phyloP scores from a whole-genome alignment of 2,329 filamentous ascomycete species.

The Claviceps arundinis region DNA sequence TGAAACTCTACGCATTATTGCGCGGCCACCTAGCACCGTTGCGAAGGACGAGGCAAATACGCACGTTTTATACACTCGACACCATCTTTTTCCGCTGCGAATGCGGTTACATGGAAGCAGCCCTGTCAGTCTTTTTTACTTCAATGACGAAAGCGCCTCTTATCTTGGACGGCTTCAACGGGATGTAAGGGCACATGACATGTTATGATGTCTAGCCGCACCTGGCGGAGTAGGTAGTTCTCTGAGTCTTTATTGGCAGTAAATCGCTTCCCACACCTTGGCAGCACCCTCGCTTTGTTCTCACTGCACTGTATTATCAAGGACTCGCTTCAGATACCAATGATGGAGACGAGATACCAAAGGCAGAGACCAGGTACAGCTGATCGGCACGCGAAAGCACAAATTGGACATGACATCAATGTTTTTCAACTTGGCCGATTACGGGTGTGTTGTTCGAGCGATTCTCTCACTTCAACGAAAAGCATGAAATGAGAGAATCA shows the following conservation, averaged over 20 bases:
- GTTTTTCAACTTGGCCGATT: background rate
- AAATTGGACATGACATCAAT: background rate
- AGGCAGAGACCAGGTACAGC: background rate
- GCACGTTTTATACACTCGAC: background rate
- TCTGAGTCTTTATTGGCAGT: constrained; percentile 3
- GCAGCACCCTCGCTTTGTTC: background rate
- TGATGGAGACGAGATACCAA: background rate
- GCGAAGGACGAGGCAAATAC: too few species aligned
- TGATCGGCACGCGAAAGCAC: background rate
- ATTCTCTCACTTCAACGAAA: background rate
- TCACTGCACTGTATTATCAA: background rate
- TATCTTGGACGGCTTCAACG: constrained; percentile 1
- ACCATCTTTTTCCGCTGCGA: background rate
- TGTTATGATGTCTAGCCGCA: background rate
- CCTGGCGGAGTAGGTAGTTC: constrained; percentile 1
- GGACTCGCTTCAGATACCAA: background rate
- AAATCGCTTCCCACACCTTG: constrained; percentile 1
- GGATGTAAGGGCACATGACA: background rate
- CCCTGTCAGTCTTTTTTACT: background rate
- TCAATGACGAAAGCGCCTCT: background rate
- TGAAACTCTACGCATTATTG: background rate
- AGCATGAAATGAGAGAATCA: background rate
- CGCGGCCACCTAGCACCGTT: background rate
- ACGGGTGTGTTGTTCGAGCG: background rate
- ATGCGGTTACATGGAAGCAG: background rate